These are phyloP conservation scores for Globisporangium cederbergense DNA, from an alignment of 352 stramenopile species.

Conservation along the genomic window DNA sequence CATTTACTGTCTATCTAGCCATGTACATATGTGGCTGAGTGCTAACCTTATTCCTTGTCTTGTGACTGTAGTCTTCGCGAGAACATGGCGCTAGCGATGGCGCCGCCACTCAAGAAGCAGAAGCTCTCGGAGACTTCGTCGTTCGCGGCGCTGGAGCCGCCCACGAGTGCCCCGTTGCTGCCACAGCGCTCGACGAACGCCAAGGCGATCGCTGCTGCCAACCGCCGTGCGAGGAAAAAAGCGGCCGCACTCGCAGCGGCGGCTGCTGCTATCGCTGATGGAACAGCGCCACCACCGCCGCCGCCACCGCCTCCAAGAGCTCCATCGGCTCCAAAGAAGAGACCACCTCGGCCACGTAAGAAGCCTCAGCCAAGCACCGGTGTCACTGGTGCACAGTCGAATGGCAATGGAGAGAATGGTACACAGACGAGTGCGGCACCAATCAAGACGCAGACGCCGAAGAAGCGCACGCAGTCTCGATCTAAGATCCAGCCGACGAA, in stretches of 20 bases:
- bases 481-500: constrained; percentile 3
- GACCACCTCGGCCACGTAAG: constrained; percentile 16
- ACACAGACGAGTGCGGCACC: neutral
- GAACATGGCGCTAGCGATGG: constrained; percentile 13
- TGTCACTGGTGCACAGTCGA: neutral
- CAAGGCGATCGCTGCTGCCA: neutral
- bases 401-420: constrained; percentile 12
- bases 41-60: neutral
- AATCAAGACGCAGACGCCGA: neutral
- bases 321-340: constrained; percentile 15
- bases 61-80: constrained; percentile 12
- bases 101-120: constrained; percentile 37
- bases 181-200: constrained; percentile 4
- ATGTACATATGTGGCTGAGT: constrained; percentile 6
- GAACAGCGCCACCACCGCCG: neutral
- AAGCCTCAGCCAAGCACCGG: constrained; percentile 9
- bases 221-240: constrained; percentile 12
- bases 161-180: neutral
- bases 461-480: neutral
- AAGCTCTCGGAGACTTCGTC: constrained; percentile 30
- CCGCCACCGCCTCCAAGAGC: constrained; percentile 8
- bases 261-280: neutral
- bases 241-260: neutral
- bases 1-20: neutral
- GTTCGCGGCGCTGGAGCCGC: constrained; percentile 19